Base-by-base conservation (phyloP, 176 grass and related monocot genomes). In the Triticum urartu region DNA sequence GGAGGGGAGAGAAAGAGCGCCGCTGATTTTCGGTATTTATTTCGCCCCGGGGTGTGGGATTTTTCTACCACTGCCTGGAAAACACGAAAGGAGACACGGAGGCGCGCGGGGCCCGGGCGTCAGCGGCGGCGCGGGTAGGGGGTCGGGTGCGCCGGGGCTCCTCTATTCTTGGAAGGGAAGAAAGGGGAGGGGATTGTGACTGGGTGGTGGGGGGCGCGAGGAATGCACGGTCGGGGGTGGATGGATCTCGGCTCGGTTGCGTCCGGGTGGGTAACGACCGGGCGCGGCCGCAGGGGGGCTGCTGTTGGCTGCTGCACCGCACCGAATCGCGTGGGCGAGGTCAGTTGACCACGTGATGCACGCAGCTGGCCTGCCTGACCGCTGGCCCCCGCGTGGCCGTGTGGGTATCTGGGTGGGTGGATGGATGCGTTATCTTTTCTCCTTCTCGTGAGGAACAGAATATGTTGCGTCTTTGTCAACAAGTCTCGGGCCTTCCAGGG, bases 101-200 rank as follows among this genome's bases (percentile, higher is more conserved):
- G 17, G 40, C 2, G 7, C 2, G 59, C 0, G 32, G 85, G 84
- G 1, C 75, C 80, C 25, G 10, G 12, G 11, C 11, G 85, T 80
- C 85, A 84, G 76, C 25, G 48, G 34, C 6, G 22, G 42, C 1
- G 40, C 7, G 32, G 47, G 24, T 18, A 6, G 39, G 9, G 0
- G 9, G 5, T 4, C 18, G 26, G 18, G 74, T 85, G 68, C 35
- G 77, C 14, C 35, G 50, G 28, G 26, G 52, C 6, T 88, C 89
- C 89, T 5, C 70, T 81, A 38, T 43, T 88, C 86, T 91, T 88
- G 89, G 89, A 88, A 83, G 62, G 86, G 45, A 91, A 88, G 86
- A 88, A 81, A 91, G 77, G 50, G 45, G 45, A 11, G 20, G 32
- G 26, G 3, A 15, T 8, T 7, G 33, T 61, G 67, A 69, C 54